Evolutionary conservation across 1,284 basidiomycete genomes (phyloP).

Genomic region (Ceratobasidium sp.): DNA sequence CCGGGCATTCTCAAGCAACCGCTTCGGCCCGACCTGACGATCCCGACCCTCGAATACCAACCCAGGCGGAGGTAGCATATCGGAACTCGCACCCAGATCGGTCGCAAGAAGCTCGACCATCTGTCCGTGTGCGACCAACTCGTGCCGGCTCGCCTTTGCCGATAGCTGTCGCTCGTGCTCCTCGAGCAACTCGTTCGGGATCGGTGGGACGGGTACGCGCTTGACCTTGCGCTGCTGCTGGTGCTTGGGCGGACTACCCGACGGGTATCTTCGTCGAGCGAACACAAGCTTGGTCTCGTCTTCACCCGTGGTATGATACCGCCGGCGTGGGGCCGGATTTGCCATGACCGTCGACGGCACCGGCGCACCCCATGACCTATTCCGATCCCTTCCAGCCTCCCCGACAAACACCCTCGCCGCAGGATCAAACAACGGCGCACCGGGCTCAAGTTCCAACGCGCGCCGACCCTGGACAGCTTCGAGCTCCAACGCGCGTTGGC

Average conservation of each 20-base stretch:
- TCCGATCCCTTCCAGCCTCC: not conserved
- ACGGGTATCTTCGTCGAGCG: not conserved
- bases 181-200: conserved; percentile 36
- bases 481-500: not conserved
- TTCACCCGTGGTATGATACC: conserved; percentile 15
- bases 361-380: not conserved
- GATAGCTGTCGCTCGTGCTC: conserved; percentile 38
- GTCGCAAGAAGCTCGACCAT: conserved; percentile 4
- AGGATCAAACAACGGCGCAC: not conserved
- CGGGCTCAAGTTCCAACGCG: not conserved
- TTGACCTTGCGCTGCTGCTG: conserved; percentile 14
- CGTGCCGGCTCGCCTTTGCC: not conserved
- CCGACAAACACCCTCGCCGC: not conserved
- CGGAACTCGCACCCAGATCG: not conserved
- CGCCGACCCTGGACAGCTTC: no score
- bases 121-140: not conserved
- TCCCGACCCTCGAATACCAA: not conserved
- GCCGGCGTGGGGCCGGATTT: not conserved
- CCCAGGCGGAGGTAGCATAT: conserved; percentile 9
- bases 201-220: conserved; percentile 39
- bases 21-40: conserved; percentile 23
- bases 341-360: not conserved
- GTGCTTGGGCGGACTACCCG: not conserved
- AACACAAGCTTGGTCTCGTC: not conserved
- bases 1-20: conserved; percentile 38